Evolutionary conservation across 1,139 yeast genomes (phyloP).

Genomic region (Geotrichum siamense): DNA sequence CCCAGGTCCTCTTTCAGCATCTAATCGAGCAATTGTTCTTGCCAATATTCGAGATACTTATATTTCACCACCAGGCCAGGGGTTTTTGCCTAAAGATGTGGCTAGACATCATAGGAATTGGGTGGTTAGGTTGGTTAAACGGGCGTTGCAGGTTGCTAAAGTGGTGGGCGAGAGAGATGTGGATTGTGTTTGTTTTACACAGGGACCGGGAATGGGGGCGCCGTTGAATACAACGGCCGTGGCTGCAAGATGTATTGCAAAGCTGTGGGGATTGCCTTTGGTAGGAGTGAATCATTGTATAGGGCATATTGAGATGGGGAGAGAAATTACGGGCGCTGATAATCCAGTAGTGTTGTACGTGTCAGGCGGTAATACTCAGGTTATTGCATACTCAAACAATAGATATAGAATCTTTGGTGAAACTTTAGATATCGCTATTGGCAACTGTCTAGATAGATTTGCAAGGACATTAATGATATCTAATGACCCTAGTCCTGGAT

Average conservation of each 20-base stretch:
- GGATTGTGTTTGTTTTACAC: constrained; percentile 91
- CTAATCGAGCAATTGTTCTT: constrained; percentile 65
- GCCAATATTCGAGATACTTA: constrained; percentile 92
- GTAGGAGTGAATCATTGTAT: constrained; percentile 96
- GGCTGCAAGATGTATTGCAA: constrained; percentile 81
- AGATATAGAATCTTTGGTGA: constrained; percentile 94
- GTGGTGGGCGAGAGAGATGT: constrained; percentile 50
- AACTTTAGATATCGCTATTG: constrained; percentile 93
- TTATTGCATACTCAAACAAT: constrained; percentile 91
- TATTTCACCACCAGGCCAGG: constrained; percentile 96
- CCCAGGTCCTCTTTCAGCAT: constrained; percentile 36
- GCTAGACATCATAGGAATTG: constrained; percentile 95
- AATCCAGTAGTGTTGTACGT: constrained; percentile 95
- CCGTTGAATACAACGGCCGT: constrained; percentile 90
- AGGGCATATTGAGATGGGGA: constrained; percentile 98
- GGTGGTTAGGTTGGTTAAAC: constrained; percentile 74
- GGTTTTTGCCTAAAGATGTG: constrained; percentile 90
- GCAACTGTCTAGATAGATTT: constrained; percentile 92
- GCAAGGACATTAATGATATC: constrained; percentile 85
- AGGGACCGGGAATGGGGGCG: constrained; percentile 99
- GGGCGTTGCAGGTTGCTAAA: constrained; percentile 57
- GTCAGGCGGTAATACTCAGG: constrained; percentile 97
- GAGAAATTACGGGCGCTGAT: constrained; percentile 91
- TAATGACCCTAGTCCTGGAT: constrained; percentile 95
- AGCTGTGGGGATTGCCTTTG: constrained; percentile 75